Percentiles rank a stretch among this genome's conserved stretches.
phyloP scores from a whole-genome alignment of 2,329 filamentous ascomycete genomes.

The Diaporthe amygdali region DNA sequence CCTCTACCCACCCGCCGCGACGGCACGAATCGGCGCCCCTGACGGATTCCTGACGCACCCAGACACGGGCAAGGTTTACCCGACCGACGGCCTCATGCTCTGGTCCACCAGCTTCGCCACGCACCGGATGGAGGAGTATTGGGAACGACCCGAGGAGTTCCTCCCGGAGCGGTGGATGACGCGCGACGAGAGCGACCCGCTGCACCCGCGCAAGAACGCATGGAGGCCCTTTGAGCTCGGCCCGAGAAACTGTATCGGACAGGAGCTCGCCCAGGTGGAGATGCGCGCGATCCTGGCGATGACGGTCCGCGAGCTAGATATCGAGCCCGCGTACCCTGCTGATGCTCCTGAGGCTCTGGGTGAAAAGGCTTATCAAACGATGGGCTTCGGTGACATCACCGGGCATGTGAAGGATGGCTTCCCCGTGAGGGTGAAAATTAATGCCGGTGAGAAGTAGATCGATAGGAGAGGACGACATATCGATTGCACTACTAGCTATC shows the following conservation, averaged over 20 bases:
- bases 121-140: constrained; percentile 39
- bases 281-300: constrained; percentile 34
- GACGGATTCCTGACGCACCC: constrained; percentile 42
- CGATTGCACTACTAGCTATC: background rate
- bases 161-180: constrained; percentile 49
- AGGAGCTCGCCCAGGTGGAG: constrained; percentile 41
- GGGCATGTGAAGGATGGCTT: constrained; percentile 16
- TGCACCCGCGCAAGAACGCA: constrained; percentile 32
- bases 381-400: background rate
- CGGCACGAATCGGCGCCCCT: constrained; percentile 38
- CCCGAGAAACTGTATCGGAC: constrained; percentile 41
- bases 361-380: constrained; percentile 8
- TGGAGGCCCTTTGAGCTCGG: constrained; percentile 44
- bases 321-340: constrained; percentile 13
- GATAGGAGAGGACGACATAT: no score
- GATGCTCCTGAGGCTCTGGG: constrained; percentile 14
- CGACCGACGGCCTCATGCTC: constrained; percentile 38
- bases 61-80: constrained; percentile 40
- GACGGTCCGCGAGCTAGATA: constrained; percentile 23
- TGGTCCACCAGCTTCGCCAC: constrained; percentile 28
- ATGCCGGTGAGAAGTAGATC: background rate
- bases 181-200: constrained; percentile 24
- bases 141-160: constrained; percentile 43
- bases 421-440: constrained; percentile 10
- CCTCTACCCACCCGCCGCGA: constrained; percentile 52